Evolutionary conservation across 805 yeast genomes (phyloP), one percentile per base, ranked within the genome.

Genomic region (Yueomyces sp.): DNA sequence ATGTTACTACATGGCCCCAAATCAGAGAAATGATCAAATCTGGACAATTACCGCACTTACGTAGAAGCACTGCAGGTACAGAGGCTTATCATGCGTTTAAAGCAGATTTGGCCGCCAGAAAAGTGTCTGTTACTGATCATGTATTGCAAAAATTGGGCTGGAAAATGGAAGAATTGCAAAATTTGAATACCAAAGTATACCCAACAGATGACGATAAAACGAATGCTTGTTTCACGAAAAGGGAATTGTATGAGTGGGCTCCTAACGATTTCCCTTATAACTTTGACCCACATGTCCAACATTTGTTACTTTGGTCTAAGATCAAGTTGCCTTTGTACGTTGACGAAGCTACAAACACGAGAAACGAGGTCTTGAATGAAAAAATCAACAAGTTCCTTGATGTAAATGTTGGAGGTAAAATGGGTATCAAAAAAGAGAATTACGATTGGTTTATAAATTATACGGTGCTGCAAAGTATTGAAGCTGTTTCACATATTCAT

Each of bases 381-480:
- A 72, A 73, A 44, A 63, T 82, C 8, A 54, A 64, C 3, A 57
- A 61, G 41, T 77, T 80, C 3, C 72, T 81, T 45, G 62, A 68
- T n/a, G 58, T 66, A 30, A 62, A 63, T 32, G 60, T 75, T 37
- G 31, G 9, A 6, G 9, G 9, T 30, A 34, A 34, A 34, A 9
- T 34, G n/a, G n/a, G 52, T 60, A 5, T 50, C 9, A 28, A 29
- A 3, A 52, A 65, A 29, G 63, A 68, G 3, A 61, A 73, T 37
- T 52, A 73, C 39, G 55, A 68, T 2, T 82, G 90, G 90, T 83
- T 82, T 59, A 70, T 81, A 50, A 83, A 83, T 55, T 81, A 83
- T 75, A 72, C 79, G 5, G 67, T 72, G 5, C 57, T 83, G 37
- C 92, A 83, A 56, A 79, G 86, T 55, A 79, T 83, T 4, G 70